Conservation (phyloP, 352 stramenopile genomes). For the Thalassiosira livingstoniorum region DNA sequence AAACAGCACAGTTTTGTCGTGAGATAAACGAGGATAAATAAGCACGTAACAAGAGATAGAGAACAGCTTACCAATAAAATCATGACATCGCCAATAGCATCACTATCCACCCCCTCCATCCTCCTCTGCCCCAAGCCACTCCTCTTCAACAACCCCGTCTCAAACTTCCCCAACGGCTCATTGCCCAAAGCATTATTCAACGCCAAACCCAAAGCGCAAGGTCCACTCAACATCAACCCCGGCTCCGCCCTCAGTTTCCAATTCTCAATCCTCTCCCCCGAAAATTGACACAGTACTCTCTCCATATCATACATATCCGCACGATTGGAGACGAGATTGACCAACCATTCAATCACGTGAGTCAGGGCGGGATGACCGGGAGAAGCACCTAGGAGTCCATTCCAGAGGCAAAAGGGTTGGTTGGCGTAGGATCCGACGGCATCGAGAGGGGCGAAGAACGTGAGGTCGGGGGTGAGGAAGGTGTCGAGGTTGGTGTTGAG, state of each 20-base stretch:
- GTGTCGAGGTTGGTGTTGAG: constrained; percentile 68
- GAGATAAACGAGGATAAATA: constrained; percentile 18
- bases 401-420: constrained; percentile 70
- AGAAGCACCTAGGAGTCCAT: constrained; percentile 66
- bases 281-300: constrained; percentile 47
- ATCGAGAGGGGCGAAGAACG: constrained; percentile 70
- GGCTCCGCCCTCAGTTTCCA: constrained; percentile 60
- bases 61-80: constrained; percentile 52
- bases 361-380: constrained; percentile 62
- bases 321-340: constrained; percentile 58
- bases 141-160: constrained; percentile 28
- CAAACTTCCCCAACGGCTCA: constrained; percentile 56
- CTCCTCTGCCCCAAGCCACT: constrained; percentile 28
- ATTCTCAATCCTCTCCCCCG: constrained; percentile 51
- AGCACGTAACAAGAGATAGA: neutral
- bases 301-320: constrained; percentile 68
- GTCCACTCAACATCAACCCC: constrained; percentile 55
- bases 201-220: constrained; percentile 57
- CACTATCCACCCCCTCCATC: constrained; percentile 20
- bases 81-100: constrained; percentile 56
- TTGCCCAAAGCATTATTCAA: constrained; percentile 61
- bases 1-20: constrained; percentile 2
- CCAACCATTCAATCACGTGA: constrained; percentile 62
- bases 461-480: constrained; percentile 61
- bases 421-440: constrained; percentile 54